These are phyloP conservation scores for Erodium maritimum DNA, from an alignment of 345 rosid genomes.

Conservation along the genomic window DNA sequence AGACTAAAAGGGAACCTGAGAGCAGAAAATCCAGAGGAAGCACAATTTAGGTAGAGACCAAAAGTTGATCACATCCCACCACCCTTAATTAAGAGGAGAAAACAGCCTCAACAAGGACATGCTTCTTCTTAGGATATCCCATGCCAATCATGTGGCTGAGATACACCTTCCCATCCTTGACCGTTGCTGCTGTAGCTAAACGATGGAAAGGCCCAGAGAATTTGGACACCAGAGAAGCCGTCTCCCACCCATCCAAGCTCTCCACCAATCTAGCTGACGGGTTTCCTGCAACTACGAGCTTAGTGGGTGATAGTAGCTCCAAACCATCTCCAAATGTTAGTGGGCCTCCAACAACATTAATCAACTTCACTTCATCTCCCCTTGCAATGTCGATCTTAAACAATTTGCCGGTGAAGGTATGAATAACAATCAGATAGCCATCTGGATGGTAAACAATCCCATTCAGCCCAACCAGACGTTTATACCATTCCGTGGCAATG, in stretches of 20 bases:
- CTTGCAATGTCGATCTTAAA: slow-evolving; percentile 44
- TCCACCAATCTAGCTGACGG: slow-evolving; percentile 62
- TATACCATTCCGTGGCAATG: slow-evolving; percentile 55
- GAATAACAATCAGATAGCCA: slow-evolving; percentile 65
- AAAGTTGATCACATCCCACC: no score
- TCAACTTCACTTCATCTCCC: slow-evolving; percentile 34
- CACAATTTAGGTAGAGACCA: no score
- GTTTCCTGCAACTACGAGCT: slow-evolving; percentile 78
- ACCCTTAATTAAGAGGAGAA: slow-evolving; percentile 14
- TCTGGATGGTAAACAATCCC: slow-evolving; percentile 83
- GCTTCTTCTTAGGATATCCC: slow-evolving; percentile 79
- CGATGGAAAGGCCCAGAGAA: slow-evolving; percentile 65
- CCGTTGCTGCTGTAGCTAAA: slow-evolving; percentile 67
- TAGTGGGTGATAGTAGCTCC: slow-evolving; percentile 53
- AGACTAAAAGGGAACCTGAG: no score
- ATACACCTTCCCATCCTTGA: slow-evolving; percentile 77
- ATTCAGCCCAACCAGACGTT: slow-evolving; percentile 47
- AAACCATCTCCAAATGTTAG: slow-evolving; percentile 63
- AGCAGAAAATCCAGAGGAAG: no score
- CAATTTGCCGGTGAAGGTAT: slow-evolving; percentile 53
- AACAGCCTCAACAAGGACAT: slow-evolving; percentile 67
- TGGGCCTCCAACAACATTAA: slow-evolving; percentile 45
- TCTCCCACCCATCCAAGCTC: slow-evolving; percentile 84
- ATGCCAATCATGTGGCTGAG: slow-evolving; percentile 64
- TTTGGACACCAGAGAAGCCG: slow-evolving; percentile 49